A percentile compares a stretch with the other conserved stretches of the same genome.
Conservation (phyloP, 805 yeast species). For the Candida germanica region DNA sequence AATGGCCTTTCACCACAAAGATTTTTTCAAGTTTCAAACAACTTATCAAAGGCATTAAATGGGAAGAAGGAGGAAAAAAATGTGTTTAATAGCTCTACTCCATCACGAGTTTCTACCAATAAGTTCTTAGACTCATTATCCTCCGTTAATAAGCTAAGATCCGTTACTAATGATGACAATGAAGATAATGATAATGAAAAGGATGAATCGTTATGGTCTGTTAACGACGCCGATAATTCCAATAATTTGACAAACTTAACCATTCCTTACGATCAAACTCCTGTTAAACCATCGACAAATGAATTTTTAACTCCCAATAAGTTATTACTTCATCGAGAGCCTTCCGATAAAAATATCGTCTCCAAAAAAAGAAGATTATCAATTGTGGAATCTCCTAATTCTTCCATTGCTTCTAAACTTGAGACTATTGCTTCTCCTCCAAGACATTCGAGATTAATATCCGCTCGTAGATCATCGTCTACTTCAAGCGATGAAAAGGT, state of each 20-base stretch:
- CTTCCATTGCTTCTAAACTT: conserved; percentile 34
- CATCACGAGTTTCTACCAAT: conserved; percentile 6
- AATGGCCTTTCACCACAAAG: conserved; percentile 34
- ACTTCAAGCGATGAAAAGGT: conserved; percentile 20
- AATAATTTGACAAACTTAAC: conserved; percentile 8
- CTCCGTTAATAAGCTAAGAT: background rate
- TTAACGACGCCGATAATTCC: conserved; percentile 3
- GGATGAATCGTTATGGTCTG: conserved; percentile 4
- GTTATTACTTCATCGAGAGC: conserved; percentile 11
- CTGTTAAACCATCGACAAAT: conserved; percentile 2
- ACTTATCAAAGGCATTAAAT: conserved; percentile 15
- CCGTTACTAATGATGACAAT: background rate
- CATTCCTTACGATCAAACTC: conserved; percentile 2
- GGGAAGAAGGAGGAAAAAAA: conserved; percentile 21
- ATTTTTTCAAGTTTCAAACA: conserved; percentile 25
- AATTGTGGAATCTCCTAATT: conserved; percentile 30
- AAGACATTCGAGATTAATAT: conserved; percentile 7
- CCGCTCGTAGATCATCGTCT: conserved; percentile 3
- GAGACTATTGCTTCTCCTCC: conserved; percentile 22
- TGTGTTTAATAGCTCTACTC: conserved; percentile 11
- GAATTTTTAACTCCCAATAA: conserved; percentile 35
- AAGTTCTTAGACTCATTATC: conserved; percentile 18
- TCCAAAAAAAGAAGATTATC: conserved; percentile 16
- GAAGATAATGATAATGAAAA: conserved; percentile 1
- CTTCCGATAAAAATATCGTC: background rate